Percentiles rank a stretch among this genome's conserved stretches.
These are phyloP conservation scores for Penicillium frequentans DNA, from an alignment of 2,329 filamentous ascomycete genomes.

Conservation along the genomic window DNA sequence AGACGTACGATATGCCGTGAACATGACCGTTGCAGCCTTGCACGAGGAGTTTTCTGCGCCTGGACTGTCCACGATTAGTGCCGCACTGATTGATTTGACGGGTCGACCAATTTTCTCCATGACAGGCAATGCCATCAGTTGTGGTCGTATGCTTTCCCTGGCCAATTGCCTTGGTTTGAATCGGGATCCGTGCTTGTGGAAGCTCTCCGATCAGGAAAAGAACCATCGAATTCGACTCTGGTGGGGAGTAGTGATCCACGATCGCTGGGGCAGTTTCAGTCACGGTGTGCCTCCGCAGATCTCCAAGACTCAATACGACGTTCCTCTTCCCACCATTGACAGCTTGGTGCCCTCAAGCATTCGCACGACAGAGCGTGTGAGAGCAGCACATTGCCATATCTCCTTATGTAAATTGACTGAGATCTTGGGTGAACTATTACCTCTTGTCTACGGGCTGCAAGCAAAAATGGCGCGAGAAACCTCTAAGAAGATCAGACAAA, in stretches of 20 bases:
- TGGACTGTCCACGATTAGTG: slow-evolving; percentile 58
- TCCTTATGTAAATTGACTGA: slow-evolving; percentile 53
- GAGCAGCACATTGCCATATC: slow-evolving; percentile 53
- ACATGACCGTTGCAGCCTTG: slow-evolving; percentile 60
- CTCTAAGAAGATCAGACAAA: slow-evolving; percentile 46
- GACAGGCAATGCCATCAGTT: slow-evolving; percentile 58
- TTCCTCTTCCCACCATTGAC: slow-evolving; percentile 52
- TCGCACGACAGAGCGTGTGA: slow-evolving; percentile 42
- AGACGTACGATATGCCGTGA: slow-evolving; percentile 62
- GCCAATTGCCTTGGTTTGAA: slow-evolving; percentile 59
- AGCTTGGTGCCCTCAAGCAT: slow-evolving; percentile 38
- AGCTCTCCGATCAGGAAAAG: slow-evolving; percentile 52
- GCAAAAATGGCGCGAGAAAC: slow-evolving; percentile 44
- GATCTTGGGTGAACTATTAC: slow-evolving; percentile 47
- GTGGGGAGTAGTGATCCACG: slow-evolving; percentile 60
- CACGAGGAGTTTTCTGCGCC: slow-evolving; percentile 62
- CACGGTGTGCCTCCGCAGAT: slow-evolving; percentile 58
- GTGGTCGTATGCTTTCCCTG: slow-evolving; percentile 54
- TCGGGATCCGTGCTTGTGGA: slow-evolving; percentile 56
- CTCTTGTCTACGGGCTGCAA: slow-evolving; percentile 48
- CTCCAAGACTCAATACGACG: slow-evolving; percentile 55
- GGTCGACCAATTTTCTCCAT: slow-evolving; percentile 62
- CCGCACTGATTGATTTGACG: slow-evolving; percentile 59
- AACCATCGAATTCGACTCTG: slow-evolving; percentile 53
- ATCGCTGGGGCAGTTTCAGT: slow-evolving; percentile 58